Conservation (phyloP, 352 stramenopile genomes). For the Pythium sukuiense region DNA sequence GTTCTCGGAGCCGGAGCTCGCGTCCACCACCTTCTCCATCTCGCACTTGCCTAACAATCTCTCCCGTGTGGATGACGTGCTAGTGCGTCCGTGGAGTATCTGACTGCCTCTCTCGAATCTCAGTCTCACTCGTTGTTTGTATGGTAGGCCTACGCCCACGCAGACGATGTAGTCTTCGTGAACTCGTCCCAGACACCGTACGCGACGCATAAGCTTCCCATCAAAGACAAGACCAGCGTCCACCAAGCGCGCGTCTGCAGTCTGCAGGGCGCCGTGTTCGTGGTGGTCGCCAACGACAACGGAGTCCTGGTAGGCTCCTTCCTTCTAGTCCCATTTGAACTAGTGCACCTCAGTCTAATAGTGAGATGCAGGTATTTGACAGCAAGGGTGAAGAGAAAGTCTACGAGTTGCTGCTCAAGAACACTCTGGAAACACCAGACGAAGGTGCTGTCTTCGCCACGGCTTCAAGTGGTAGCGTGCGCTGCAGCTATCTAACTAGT, state of each 20-base stretch:
- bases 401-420: constrained; percentile 59
- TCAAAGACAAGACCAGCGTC: constrained; percentile 30
- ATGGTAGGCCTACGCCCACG: constrained; percentile 25
- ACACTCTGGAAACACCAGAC: constrained; percentile 38
- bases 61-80: constrained; percentile 22
- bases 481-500: not conserved
- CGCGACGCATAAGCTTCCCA: constrained; percentile 28
- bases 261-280: constrained; percentile 42
- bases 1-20: constrained; percentile 27
- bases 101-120: not conserved
- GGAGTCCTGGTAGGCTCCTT: constrained; percentile 43
- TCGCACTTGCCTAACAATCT: constrained; percentile 34
- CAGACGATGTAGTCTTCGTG: constrained; percentile 31
- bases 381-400: constrained; percentile 50
- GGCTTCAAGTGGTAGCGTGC: too few relatives aligned
- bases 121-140: not conserved
- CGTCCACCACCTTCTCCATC: constrained; percentile 31
- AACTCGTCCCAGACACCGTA: constrained; percentile 26
- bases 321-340: not conserved
- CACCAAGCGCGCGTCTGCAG: constrained; percentile 75
- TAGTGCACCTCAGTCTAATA: not conserved
- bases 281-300: constrained; percentile 65
- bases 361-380: constrained; percentile 54
- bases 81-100: constrained; percentile 14
- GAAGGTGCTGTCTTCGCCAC: constrained; percentile 34